Base-by-base conservation (phyloP, 129 eudicot genomes). In the Cynara cardunculus region DNA sequence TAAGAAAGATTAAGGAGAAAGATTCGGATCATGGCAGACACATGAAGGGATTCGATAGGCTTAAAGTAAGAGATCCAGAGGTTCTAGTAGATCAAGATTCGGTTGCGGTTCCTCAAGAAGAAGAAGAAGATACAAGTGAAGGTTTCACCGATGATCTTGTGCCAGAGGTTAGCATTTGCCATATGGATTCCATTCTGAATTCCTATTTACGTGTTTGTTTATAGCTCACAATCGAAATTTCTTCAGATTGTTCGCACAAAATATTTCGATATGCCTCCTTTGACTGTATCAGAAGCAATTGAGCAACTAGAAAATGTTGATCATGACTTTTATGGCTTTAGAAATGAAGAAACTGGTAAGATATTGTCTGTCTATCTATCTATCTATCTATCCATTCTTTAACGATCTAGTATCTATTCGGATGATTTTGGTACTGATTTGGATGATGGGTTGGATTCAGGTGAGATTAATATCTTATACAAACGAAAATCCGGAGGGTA, bases 1-100 rank as follows among this genome's bases (percentile, higher is more conserved):
- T 94, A 84, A 88, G 98, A 79, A 94, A 91, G 84, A 94, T 94
- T 79, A 94, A 94, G 90, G 98, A 94, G 83, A 94, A 94, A 82
- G 98, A 88, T 76, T 74, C 93, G 0, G 98, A 94, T 80, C 95
- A 89, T 27, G 98, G 97, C 3, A 89, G 97, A 37, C 98, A 89
- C 85, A 87, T 89, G 94, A 93, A 91, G 80, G 97, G 98, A 39
- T 84, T 85, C 5, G 81, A 91, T 66, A 87, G 93, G 68, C 84
- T 73, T 1, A 88, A 87, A 72, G 76, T 81, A 61, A 80, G 88
- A 80, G 97, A 91, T 16, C 89, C 91, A 44, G 86, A 77, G 61
- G 79, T 30, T 9, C 9, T 69, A 21, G 73, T 74, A 12, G 72
- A 68, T n/a, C 88, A 84, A 69, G 94, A 85, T 74, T 73, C 89